Conservation (phyloP, 1,284 basidiomycete species). For the Ganoderma sinense region DNA sequence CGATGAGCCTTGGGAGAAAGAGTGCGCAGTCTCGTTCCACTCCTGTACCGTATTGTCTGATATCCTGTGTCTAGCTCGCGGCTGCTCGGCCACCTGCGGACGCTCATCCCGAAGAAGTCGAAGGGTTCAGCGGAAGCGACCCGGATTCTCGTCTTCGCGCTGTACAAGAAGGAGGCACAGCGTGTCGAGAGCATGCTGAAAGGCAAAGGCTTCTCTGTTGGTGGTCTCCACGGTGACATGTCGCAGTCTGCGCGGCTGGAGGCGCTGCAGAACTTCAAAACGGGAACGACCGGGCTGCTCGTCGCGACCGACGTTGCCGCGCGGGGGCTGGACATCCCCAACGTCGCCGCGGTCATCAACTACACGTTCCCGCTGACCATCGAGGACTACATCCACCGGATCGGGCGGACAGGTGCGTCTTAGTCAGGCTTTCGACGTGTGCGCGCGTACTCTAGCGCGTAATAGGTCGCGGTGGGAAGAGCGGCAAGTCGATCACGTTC, state of each 20-base stretch:
- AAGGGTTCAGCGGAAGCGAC: slow-evolving; percentile 57
- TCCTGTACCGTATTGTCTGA: slow-evolving; percentile 10
- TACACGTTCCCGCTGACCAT: slow-evolving; percentile 98
- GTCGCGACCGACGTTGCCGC: slow-evolving; percentile 99
- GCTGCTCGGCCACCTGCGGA: slow-evolving; percentile 69
- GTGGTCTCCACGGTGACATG: slow-evolving; percentile 93
- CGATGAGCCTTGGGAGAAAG: slow-evolving; percentile 88
- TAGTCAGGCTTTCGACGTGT: slow-evolving; percentile 5
- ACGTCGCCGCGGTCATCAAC: slow-evolving; percentile 92
- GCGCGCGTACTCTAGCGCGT: slow-evolving; percentile 14
- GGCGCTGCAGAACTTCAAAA: slow-evolving; percentile 91
- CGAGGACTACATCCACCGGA: slow-evolving; percentile 97
- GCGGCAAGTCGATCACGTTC: slow-evolving; percentile 95
- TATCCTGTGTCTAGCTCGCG: slow-evolving; percentile 60
- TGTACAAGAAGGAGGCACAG: slow-evolving; percentile 98
- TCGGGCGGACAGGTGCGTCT: slow-evolving; percentile 84
- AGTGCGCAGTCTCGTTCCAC: slow-evolving; percentile 54
- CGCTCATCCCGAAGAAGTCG: slow-evolving; percentile 71
- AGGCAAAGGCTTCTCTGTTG: slow-evolving; percentile 86
- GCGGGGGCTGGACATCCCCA: slow-evolving; percentile 95
- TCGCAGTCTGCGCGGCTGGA: slow-evolving; percentile 88
- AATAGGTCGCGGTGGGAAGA: slow-evolving; percentile 88
- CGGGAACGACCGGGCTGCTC: slow-evolving; percentile 82
- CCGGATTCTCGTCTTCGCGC: slow-evolving; percentile 91
- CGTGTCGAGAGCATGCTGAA: slow-evolving; percentile 87